Percentiles rank a stretch among this genome's conserved stretches.
phyloP scores from a whole-genome alignment of 129 eudicot species.

The Escallonia herrerae region DNA sequence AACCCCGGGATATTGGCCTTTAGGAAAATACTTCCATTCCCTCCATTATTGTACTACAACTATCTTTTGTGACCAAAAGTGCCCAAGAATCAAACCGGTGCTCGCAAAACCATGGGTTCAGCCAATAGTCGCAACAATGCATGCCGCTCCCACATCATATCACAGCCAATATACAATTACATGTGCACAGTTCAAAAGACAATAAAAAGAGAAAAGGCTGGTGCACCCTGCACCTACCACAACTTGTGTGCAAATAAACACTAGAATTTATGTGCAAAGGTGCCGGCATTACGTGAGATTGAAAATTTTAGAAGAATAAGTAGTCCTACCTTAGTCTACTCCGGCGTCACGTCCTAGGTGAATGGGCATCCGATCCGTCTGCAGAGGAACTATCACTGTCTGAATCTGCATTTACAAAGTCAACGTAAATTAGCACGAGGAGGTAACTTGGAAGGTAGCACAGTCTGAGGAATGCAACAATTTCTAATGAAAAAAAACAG shows the following conservation, averaged over 20 bases:
- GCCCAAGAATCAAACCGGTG: too few relatives aligned
- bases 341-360: conserved; percentile 32
- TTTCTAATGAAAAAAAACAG: neutral
- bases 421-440: conserved; percentile 3
- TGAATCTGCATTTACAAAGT: conserved; percentile 45
- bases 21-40: too few relatives aligned
- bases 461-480: neutral
- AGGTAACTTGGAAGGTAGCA: neutral
- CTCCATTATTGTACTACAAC: too few relatives aligned
- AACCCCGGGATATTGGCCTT: too few relatives aligned
- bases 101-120: neutral
- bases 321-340: conserved; percentile 30
- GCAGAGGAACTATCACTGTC: conserved; percentile 92
- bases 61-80: too few relatives aligned
- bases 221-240: neutral
- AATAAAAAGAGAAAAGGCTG: neutral
- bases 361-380: conserved; percentile 64
- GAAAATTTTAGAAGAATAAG: neutral
- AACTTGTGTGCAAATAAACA: neutral
- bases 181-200: neutral
- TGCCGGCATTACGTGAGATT: too few relatives aligned
- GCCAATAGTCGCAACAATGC: neutral
- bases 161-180: neutral
- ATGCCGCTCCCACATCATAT: neutral
- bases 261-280: neutral